Percentiles rank a stretch among this genome's conserved stretches.
phyloP scores from a whole-genome alignment of 495 filamentous ascomycete genomes.

The Penicillium longicatenatum region DNA sequence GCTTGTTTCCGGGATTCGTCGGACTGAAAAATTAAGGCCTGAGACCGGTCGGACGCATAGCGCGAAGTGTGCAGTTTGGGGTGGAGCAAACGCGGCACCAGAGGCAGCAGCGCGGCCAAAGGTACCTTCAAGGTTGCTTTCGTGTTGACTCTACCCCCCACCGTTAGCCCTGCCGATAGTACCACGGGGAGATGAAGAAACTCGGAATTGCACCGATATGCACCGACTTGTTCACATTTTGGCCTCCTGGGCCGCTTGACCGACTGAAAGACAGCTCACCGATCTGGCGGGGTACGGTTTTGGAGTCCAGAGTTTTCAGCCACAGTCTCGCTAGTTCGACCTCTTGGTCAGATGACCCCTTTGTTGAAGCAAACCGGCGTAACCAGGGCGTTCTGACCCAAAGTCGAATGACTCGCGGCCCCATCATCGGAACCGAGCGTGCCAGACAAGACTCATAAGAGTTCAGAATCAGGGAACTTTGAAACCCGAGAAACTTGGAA shows the following conservation, averaged over 20 bases:
- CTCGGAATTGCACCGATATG: slow-evolving; percentile 64
- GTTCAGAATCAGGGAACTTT: background rate
- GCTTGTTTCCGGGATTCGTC: slow-evolving; percentile 66
- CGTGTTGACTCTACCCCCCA: slow-evolving; percentile 71
- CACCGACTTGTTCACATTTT: slow-evolving; percentile 94
- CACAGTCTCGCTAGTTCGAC: slow-evolving; percentile 73
- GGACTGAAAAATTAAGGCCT: slow-evolving; percentile 68
- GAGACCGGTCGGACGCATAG: slow-evolving; percentile 66
- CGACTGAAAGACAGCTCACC: slow-evolving; percentile 74
- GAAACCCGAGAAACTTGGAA: background rate
- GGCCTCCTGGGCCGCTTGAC: slow-evolving; percentile 91
- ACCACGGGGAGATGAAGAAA: slow-evolving; percentile 3
- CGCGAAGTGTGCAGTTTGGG: slow-evolving; percentile 61
- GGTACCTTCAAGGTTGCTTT: slow-evolving; percentile 80
- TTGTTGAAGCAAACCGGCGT: slow-evolving; percentile 21
- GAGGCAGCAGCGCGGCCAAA: slow-evolving; percentile 55
- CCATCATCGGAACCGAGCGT: slow-evolving; percentile 5
- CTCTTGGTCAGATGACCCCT: slow-evolving; percentile 51
- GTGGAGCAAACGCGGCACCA: slow-evolving; percentile 72
- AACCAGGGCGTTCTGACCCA: slow-evolving; percentile 8
- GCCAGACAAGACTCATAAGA: background rate
- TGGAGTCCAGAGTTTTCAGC: slow-evolving; percentile 64
- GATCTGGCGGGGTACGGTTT: slow-evolving; percentile 63
- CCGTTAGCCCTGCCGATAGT: slow-evolving; percentile 9
- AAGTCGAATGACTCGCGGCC: background rate